These are phyloP conservation scores for Leptomonas seymouri DNA, from an alignment of 208 protist species.

Conservation along the genomic window DNA sequence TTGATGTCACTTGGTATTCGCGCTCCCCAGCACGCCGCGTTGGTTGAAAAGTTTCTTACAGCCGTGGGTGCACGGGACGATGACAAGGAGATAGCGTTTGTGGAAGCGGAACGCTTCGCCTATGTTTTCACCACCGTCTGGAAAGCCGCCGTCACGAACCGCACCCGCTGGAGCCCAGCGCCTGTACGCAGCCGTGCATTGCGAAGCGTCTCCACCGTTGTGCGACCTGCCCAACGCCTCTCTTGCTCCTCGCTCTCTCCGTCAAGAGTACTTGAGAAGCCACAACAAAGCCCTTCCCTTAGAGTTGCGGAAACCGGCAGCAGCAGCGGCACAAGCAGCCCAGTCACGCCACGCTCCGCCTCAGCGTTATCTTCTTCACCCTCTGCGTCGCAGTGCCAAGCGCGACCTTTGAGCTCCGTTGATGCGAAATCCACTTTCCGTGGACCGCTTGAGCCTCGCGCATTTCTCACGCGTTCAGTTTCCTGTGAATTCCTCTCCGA, in stretches of 20 bases:
- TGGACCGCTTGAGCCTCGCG: not conserved
- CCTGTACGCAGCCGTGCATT: not conserved
- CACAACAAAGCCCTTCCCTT: no score
- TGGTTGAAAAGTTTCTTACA: constrained; percentile 50
- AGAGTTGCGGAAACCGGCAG: no score
- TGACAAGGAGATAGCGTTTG: constrained; percentile 6
- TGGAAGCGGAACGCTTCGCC: constrained; percentile 44
- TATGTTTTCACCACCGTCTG: constrained; percentile 53
- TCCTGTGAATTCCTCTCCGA: not conserved
- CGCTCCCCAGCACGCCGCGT: constrained; percentile 23
- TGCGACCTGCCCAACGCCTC: not conserved
- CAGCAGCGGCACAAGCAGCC: no score
- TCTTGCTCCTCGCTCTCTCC: not conserved
- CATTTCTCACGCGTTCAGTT: not conserved
- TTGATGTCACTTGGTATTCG: constrained; percentile 21
- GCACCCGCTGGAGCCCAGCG: constrained; percentile 5
- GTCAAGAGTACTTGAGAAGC: no score
- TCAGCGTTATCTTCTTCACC: not conserved
- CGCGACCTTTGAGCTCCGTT: not conserved
- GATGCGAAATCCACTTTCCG: not conserved
- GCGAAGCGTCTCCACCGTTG: not conserved
- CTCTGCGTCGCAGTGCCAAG: not conserved
- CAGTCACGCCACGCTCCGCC: not conserved
- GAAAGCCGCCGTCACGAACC: constrained; percentile 32
- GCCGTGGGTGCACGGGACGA: constrained; percentile 27